Evolutionary conservation across 805 yeast genomes (phyloP), one percentile per base, ranked within the genome.

Genomic region (Peterozyma xylosa): DNA sequence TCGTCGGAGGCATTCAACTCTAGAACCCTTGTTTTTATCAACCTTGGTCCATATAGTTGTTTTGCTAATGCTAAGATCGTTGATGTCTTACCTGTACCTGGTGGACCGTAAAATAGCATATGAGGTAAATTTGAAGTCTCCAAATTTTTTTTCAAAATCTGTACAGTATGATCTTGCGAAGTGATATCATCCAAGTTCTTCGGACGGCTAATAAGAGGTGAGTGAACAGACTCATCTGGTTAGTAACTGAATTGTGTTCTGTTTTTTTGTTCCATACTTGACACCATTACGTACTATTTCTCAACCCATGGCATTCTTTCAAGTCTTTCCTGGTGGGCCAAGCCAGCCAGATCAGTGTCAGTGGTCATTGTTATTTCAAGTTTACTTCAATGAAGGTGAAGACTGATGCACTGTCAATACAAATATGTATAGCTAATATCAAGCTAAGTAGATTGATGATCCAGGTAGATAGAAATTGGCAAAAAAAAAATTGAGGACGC

Each of bases 41-140:
- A 67, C 5, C 61, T 62, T 2, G 95, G 95, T 0, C 87, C 96
- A 59, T 80, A 87, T 30, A 87, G 61, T 56, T 86, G 87, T 52
- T 76, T 82, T 2, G 95, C 88, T 51, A 87, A 66, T 2, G 96
- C 96, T 45, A 88, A 66, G 30, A 87, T 82, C 0, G 96, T 88
- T 2, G 96, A 86, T 0, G 96, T 87, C 55, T 87, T 87, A 49
- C 96, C 96, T 0, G 95, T 87, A 15, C 96, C 96, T 39, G 96
- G 96, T 1, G 96, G 96, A 0, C 96, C 96, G 58, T 87, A 88
- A 65, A 87, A 87, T 34, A 87, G 64, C 93, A 87, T 83, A 60
- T 87, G 96, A 3, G 98, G 97, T 44, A 87, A 66, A 59, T 91
- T 93, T 29, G 90, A 84, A 11, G 91, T 76, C 45, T 78, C 71